These are phyloP conservation scores for Lactifluus hygrophoroides DNA, from an alignment of 768 basidiomycete species.

Conservation along the genomic window DNA sequence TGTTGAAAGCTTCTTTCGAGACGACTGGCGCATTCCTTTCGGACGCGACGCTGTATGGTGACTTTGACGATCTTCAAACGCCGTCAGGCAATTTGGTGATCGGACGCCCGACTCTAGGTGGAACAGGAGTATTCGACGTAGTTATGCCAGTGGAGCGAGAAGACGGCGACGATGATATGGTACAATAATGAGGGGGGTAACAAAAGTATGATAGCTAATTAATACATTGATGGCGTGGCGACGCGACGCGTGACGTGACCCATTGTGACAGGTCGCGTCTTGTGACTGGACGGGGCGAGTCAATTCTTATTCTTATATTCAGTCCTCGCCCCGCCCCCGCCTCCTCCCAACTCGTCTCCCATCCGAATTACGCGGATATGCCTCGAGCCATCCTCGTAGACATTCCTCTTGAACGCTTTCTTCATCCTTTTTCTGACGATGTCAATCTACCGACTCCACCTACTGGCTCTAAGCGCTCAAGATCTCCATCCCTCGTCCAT, in stretches of 20 bases:
- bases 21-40: conserved; percentile 91
- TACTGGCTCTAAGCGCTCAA: conserved; percentile 17
- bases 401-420: conserved; percentile 16
- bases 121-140: conserved; percentile 93
- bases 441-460: background rate
- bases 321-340: too few relatives aligned
- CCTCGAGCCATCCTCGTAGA: conserved; percentile 13
- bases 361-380: conserved; percentile 4
- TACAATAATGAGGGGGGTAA: background rate
- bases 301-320: too few relatives aligned
- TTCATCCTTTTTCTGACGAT: background rate
- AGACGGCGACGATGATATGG: background rate
- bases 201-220: background rate
- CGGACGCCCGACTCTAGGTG: conserved; percentile 78
- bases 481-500: conserved; percentile 13
- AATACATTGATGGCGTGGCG: too few relatives aligned
- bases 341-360: background rate
- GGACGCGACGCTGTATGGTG: conserved; percentile 85
- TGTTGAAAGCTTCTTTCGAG: conserved; percentile 96
- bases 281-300: background rate
- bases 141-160: conserved; percentile 38
- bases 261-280: conserved; percentile 12
- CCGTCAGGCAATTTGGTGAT: conserved; percentile 91
- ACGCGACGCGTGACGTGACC: conserved; percentile 10
- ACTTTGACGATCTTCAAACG: conserved; percentile 86